A percentile compares a stretch with the other conserved stretches of the same genome.
Evolutionary conservation across 345 rosid species (phyloP).

Genomic region (Bruguiera parviflora): DNA sequence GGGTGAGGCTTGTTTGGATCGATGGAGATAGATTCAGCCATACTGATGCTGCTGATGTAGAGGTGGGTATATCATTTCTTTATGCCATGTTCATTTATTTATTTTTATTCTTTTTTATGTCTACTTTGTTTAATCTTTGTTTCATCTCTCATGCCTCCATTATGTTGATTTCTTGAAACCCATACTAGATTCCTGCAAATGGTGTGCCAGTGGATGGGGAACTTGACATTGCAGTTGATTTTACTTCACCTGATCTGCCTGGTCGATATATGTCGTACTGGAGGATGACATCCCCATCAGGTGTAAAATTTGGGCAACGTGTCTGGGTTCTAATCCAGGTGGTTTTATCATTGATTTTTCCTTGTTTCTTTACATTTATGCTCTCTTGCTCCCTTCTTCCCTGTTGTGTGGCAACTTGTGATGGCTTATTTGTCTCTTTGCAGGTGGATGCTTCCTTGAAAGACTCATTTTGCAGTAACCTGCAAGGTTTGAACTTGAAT

Average conservation of each 20-base stretch:
- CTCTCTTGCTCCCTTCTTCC: neutral
- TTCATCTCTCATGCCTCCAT: neutral
- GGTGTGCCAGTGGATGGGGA: slow-evolving; percentile 68
- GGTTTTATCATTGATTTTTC: neutral
- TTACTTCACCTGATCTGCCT: slow-evolving; percentile 64
- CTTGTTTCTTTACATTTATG: neutral
- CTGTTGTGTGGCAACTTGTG: too few relatives aligned
- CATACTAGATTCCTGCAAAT: slow-evolving; percentile 54
- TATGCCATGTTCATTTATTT: neutral
- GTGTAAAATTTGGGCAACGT: slow-evolving; percentile 82
- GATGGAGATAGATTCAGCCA: slow-evolving; percentile 65
- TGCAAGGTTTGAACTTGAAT: slow-evolving; percentile 62
- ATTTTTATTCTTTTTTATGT: neutral
- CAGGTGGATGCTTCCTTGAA: slow-evolving; percentile 65
- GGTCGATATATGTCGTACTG: slow-evolving; percentile 86
- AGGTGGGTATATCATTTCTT: slow-evolving; percentile 38
- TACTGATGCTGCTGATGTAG: slow-evolving; percentile 40
- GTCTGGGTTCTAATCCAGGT: slow-evolving; percentile 93
- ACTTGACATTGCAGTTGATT: slow-evolving; percentile 70
- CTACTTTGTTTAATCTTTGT: neutral
- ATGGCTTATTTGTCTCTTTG: slow-evolving; percentile 1
- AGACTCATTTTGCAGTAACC: slow-evolving; percentile 23
- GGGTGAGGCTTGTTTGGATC: slow-evolving; percentile 65
- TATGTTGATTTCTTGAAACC: slow-evolving; percentile 1
- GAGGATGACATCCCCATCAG: slow-evolving; percentile 73